Conservation (phyloP, 1,284 basidiomycete species). For the Ganoderma multipileum region DNA sequence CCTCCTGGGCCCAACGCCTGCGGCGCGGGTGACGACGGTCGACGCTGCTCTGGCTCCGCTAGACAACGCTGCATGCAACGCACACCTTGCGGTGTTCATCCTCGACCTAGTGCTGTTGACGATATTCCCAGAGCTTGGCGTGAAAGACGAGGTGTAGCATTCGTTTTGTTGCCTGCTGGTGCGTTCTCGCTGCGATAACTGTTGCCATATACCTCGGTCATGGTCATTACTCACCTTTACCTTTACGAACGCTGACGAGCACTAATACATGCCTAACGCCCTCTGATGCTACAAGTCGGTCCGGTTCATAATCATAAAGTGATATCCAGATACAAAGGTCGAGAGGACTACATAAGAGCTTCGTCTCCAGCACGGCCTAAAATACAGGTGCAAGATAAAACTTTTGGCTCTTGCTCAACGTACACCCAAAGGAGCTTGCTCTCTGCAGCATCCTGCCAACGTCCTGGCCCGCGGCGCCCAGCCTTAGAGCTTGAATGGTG, state of each 20-base stretch:
- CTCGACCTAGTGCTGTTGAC: conserved; percentile 67
- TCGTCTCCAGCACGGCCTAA: conserved; percentile 16
- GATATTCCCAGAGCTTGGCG: conserved; percentile 72
- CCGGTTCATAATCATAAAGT: background rate
- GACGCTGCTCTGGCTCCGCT: conserved; percentile 63
- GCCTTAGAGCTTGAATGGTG: conserved; percentile 58
- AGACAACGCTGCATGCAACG: conserved; percentile 64
- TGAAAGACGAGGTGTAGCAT: conserved; percentile 29
- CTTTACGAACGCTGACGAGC: conserved; percentile 13
- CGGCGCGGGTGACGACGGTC: conserved; percentile 48
- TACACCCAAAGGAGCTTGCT: conserved; percentile 13
- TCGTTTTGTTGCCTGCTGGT: background rate
- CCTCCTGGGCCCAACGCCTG: conserved; percentile 55
- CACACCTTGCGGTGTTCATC: conserved; percentile 68
- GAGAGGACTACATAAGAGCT: conserved; percentile 18
- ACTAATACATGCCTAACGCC: conserved; percentile 1
- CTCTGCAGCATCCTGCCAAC: background rate
- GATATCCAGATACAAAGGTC: conserved; percentile 23
- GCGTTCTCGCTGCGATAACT: background rate
- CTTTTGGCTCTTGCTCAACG: conserved; percentile 19
- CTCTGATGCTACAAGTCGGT: background rate
- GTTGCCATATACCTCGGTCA: conserved; percentile 10
- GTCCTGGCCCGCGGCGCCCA: background rate
- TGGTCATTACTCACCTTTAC: conserved; percentile 1
- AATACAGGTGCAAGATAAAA: conserved; percentile 10